Percentiles rank a stretch among this genome's conserved stretches.
Conservation (phyloP, 2,329 filamentous ascomycete species). For the Cladosporium halotolerans region DNA sequence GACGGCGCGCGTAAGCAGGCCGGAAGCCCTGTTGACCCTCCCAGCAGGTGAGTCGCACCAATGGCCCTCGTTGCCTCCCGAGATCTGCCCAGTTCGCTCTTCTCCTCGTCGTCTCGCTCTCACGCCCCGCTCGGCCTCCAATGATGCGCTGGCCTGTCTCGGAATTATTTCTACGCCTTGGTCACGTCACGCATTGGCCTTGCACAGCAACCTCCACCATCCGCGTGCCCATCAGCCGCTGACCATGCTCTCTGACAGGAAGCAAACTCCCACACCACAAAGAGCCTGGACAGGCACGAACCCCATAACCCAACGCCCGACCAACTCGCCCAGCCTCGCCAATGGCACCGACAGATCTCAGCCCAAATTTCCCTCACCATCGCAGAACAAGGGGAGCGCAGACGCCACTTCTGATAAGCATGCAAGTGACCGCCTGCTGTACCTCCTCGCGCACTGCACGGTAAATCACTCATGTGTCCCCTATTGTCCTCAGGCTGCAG, state of each 20-base stretch:
- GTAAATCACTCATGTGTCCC: slow-evolving; percentile 30
- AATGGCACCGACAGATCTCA: slow-evolving; percentile 47
- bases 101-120: background rate
- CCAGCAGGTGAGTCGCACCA: slow-evolving; percentile 45
- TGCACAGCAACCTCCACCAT: background rate
- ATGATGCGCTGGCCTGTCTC: background rate
- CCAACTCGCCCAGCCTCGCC: slow-evolving; percentile 38
- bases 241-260: slow-evolving; percentile 32
- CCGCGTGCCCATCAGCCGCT: slow-evolving; percentile 1
- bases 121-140: background rate
- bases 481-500: too few relatives aligned
- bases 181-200: background rate
- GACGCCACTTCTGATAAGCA: slow-evolving; percentile 51
- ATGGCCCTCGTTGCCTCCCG: background rate
- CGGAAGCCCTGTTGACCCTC: slow-evolving; percentile 49
- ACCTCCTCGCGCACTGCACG: slow-evolving; percentile 52
- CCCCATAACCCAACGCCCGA: slow-evolving; percentile 52
- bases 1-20: slow-evolving; percentile 51
- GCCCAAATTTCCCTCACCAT: slow-evolving; percentile 17
- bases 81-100: background rate
- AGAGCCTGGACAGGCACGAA: slow-evolving; percentile 59
- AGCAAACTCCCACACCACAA: slow-evolving; percentile 41
- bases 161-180: slow-evolving; percentile 1
- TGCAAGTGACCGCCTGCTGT: slow-evolving; percentile 54
- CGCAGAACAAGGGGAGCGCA: slow-evolving; percentile 29